phyloP scores from a whole-genome alignment of 768 basidiomycete genomes.

The Xerocomellus intermedius region DNA sequence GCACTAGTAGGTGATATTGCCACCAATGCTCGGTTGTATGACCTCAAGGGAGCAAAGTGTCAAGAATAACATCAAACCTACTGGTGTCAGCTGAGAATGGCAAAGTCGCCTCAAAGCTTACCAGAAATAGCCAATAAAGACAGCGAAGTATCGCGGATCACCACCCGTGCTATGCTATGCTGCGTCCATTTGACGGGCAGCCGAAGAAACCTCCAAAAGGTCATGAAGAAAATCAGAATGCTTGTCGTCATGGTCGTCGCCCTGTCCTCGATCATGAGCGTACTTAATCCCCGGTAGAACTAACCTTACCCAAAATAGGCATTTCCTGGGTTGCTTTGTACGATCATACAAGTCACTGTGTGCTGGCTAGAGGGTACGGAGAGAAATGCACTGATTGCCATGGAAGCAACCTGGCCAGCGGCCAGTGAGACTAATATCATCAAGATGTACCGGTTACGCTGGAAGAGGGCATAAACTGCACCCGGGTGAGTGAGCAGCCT shows the following conservation, averaged over 20 bases:
- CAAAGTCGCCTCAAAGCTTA: background rate
- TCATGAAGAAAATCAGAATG: slow-evolving; percentile 15
- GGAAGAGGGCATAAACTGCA: slow-evolving; percentile 23
- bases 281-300: background rate
- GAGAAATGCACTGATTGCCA: slow-evolving; percentile 15
- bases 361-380: slow-evolving; percentile 2
- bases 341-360: slow-evolving; percentile 15
- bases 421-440: slow-evolving; percentile 5
- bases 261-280: background rate
- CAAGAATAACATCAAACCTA: slow-evolving; percentile 18
- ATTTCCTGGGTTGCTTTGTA: slow-evolving; percentile 5
- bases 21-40: slow-evolving; percentile 2
- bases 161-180: background rate
- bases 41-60: slow-evolving; percentile 11
- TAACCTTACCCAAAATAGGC: slow-evolving; percentile 19
- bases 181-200: slow-evolving; percentile 11
- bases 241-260: slow-evolving; percentile 17
- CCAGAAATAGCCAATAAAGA: slow-evolving; percentile 7
- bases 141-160: slow-evolving; percentile 14
- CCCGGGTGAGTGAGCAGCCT: background rate
- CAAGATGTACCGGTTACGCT: background rate
- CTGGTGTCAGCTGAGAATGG: background rate
- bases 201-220: slow-evolving; percentile 8
- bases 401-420: slow-evolving; percentile 14
- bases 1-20: slow-evolving; percentile 22